Base-by-base conservation (phyloP, 495 filamentous ascomycete genomes). In the Lophiotrema nucula region DNA sequence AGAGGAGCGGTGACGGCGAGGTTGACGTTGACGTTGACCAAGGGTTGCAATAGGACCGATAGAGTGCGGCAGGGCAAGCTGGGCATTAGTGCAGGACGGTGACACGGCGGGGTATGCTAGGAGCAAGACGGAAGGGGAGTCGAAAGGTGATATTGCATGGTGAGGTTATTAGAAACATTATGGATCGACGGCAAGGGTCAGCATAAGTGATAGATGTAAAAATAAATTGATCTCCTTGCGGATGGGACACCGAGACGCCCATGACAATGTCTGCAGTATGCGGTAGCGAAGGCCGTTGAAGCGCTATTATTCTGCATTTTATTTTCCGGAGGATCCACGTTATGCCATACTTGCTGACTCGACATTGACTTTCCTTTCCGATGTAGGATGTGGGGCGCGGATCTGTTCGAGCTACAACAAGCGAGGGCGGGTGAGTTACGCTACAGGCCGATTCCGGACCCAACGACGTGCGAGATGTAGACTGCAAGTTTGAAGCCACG, bases 1-100 rank as follows among this genome's bases (percentile, higher is more conserved):
- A 53, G 56, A 60, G 45, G 56, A 60, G 56, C 56, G 56, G 56
- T 60, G 56, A 46, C 56, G 56, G 6, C 10, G 10, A 27, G n/a
- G n/a, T n/a, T n/a, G n/a, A n/a, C n/a, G n/a, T n/a, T n/a, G n/a
- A n/a, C n/a, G n/a, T n/a, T n/a, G n/a, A n/a, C n/a, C 48, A 19
- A 22, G 35, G 24, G 23, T 27, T 43, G 44, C 54, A 57, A 57
- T 43, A 57, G 54, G 54, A 42, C 54, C 54, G 54, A 57, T 43
- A 50, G 37, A 48, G 16, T 41, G 46, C 46, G n/a, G 46, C 37
- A 42, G 33, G 54, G 48, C 45, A 47, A 45, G 39, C 51, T 44
- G 3, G 51, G 23, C 16, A 16, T 49, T 43, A 31, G 27, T 39
- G 24, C 44, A 37, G 22, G 10, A 23, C 31, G 33, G 48, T 31